Evolutionary conservation across 2,329 filamentous ascomycete species (phyloP), one percentile per base, ranked within the genome.

Genomic region (Alternaria atra): DNA sequence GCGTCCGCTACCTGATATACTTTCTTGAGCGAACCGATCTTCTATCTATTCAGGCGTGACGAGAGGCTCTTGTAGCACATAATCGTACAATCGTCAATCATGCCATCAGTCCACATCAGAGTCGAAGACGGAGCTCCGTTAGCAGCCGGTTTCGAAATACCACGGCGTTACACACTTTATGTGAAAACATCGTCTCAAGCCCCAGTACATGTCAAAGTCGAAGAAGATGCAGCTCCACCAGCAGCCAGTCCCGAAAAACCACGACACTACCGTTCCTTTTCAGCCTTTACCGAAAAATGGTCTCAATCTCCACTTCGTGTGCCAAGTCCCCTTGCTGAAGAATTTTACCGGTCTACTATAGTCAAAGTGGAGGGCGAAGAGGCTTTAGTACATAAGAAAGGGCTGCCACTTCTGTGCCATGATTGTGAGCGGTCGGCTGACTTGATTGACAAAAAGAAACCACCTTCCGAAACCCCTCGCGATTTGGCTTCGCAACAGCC

Each of bases 391-490:
- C 27, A 15, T 30, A 25, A 23, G 6, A 32, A 35, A 6, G 52
- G 27, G 10, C 12, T 23, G 6, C n/a, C 42, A 29, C 32, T 40
- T 30, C 52, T 35, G 13, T 27, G 30, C 46, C 30, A 50, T 12
- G 34, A 23, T 37, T 50, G 30, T 35, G 32, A 35, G 23, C 32
- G 30, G 20, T 50, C 46, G 8, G 20, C 20, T 27, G 30, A 32
- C 13, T 35, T 35, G 8, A 46, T 6, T 27, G 27, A 37, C 30
- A 50, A 5, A 3, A 35, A 23, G 20, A 35, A 35, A 12, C 34
- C 13, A 8, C 4, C 46, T 8, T 12, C 23, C 20, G 20, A 50
- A 13, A 8, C 32, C 84, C 37, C 30, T 34, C 32, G 13, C 5
- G 20, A 50, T 35, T 17, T 12, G 8, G 20, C 6, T 13, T 34